These are phyloP conservation scores for Alternaria rosae DNA, from an alignment of 2,329 filamentous ascomycete species.

Conservation along the genomic window DNA sequence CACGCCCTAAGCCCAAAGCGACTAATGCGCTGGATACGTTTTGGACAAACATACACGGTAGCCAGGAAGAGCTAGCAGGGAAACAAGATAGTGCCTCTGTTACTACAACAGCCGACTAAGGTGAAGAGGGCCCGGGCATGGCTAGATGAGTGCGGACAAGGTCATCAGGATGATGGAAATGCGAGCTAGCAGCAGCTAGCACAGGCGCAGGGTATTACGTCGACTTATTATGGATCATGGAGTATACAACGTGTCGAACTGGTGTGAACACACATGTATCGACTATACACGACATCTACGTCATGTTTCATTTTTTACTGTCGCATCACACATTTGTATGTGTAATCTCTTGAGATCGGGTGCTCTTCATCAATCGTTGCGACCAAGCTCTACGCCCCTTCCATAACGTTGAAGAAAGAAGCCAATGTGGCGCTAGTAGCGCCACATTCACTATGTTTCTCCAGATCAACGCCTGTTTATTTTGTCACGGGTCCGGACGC, in stretches of 20 bases:
- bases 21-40: not conserved
- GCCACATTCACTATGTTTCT: not conserved
- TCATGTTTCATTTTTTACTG: not conserved
- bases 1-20: not conserved
- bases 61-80: not conserved
- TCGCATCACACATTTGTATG: not conserved
- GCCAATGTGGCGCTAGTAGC: not conserved
- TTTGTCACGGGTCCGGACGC: not conserved
- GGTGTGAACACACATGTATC: not conserved
- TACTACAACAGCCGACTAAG: not conserved
- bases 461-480: not conserved
- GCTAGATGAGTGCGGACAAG: not conserved
- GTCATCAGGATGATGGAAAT: not conserved
- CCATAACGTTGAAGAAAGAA: not conserved
- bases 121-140: not conserved
- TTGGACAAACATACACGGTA: not conserved
- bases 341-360: no score
- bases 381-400: not conserved
- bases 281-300: not conserved
- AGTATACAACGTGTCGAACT: not conserved
- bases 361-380: not conserved
- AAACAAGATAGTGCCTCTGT: not conserved
- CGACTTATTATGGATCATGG: not conserved
- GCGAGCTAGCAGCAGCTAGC: not conserved
- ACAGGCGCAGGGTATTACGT: not conserved